Percentiles rank a stretch among this genome's conserved stretches.
These are phyloP conservation scores for Phytophthora europaea DNA, from an alignment of 352 stramenopile genomes.

Conservation along the genomic window DNA sequence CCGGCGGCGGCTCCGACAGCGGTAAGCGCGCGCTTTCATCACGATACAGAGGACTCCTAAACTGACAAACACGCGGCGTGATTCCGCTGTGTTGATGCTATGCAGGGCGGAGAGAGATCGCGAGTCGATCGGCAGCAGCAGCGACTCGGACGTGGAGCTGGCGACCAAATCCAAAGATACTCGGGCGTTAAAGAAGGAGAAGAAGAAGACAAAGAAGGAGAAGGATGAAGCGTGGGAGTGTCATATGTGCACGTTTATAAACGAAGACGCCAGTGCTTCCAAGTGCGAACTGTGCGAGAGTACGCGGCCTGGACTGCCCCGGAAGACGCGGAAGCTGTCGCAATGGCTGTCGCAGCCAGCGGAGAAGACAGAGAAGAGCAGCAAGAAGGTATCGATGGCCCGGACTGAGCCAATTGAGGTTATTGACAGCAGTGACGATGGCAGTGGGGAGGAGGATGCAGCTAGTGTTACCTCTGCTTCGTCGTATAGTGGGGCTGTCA, in stretches of 20 bases:
- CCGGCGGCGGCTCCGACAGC: constrained; percentile 36
- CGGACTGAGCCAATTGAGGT: constrained; percentile 25
- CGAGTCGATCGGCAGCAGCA: constrained; percentile 39
- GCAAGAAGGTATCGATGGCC: constrained; percentile 12
- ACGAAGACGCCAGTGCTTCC: constrained; percentile 27
- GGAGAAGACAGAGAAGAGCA: constrained; percentile 13
- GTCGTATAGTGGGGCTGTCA: background rate
- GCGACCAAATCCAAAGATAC: constrained; percentile 9
- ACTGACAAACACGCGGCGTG: background rate
- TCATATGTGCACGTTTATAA: constrained; percentile 59
- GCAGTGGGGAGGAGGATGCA: constrained; percentile 34
- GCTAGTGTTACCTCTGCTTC: constrained; percentile 15
- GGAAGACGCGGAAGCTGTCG: constrained; percentile 47
- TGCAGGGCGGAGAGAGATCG: constrained; percentile 18
- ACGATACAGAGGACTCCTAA: background rate
- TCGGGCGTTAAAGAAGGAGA: background rate
- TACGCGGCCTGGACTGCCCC: constrained; percentile 27
- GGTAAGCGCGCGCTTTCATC: constrained; percentile 18
- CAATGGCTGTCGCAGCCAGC: constrained; percentile 54
- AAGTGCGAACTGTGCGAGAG: constrained; percentile 59
- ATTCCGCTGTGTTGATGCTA: constrained; percentile 1
- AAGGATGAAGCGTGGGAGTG: constrained; percentile 44
- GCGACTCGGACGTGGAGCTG: constrained; percentile 38
- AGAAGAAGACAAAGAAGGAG: background rate
- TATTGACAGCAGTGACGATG: constrained; percentile 52